These are phyloP conservation scores for Dryadomyces quercivorus DNA, from an alignment of 2,329 filamentous ascomycete species.

Conservation along the genomic window DNA sequence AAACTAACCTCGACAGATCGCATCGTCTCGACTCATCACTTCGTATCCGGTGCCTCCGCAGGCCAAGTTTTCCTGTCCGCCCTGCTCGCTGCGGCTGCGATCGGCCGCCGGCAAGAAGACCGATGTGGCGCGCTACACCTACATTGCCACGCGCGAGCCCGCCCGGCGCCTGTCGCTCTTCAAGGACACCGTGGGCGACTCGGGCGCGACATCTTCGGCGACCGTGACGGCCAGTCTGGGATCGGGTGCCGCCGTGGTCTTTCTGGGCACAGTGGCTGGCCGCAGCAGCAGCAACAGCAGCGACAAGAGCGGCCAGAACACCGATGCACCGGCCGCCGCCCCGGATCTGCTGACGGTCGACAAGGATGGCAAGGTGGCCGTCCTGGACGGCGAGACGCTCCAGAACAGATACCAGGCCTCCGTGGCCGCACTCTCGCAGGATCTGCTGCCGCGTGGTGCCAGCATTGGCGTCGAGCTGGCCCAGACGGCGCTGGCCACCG, in stretches of 20 bases:
- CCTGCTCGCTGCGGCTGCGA: conserved; percentile 44
- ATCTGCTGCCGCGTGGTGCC: conserved; percentile 20
- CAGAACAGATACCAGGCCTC: conserved; percentile 34
- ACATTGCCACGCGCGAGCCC: conserved; percentile 40
- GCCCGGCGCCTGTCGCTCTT: conserved; percentile 45
- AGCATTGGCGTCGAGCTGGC: conserved; percentile 37
- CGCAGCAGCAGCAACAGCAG: background rate
- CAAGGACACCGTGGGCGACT: conserved; percentile 39
- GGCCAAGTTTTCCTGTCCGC: conserved; percentile 49
- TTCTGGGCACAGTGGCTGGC: conserved; percentile 23
- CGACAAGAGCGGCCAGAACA: too few relatives aligned
- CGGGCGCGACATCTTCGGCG: conserved; percentile 39
- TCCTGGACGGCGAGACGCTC: conserved; percentile 44
- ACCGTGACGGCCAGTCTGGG: conserved; percentile 28
- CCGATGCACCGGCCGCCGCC: background rate
- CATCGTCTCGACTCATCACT: conserved; percentile 48
- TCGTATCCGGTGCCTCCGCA: conserved; percentile 57
- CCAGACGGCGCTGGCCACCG: conserved; percentile 29
- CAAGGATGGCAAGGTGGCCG: conserved; percentile 47
- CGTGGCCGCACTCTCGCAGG: conserved; percentile 28
- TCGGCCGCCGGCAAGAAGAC: conserved; percentile 30
- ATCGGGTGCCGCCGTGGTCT: conserved; percentile 27
- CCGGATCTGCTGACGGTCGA: conserved; percentile 43
- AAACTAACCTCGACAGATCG: conserved; percentile 31
- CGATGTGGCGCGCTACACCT: conserved; percentile 38